phyloP scores from a whole-genome alignment of 139 green algal genomes.

The Tetraselmis striata region DNA sequence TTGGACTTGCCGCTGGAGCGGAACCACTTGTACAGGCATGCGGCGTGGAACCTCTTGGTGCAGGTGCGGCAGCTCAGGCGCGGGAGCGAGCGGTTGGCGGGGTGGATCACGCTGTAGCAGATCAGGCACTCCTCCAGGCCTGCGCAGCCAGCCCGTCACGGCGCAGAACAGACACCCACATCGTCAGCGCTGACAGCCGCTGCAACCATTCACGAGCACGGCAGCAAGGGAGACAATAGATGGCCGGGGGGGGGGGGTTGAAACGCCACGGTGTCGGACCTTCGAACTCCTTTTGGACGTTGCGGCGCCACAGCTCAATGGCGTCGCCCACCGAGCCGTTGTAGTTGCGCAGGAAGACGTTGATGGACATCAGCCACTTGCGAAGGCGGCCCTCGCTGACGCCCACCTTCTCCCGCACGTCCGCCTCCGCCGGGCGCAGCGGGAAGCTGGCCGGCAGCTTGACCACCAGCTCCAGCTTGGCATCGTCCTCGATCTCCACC shows the following conservation, averaged over 20 bases:
- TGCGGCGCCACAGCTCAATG: conserved; percentile 75
- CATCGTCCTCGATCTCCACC: conserved; percentile 77
- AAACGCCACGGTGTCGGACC: conserved; percentile 3
- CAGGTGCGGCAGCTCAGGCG: conserved; percentile 85
- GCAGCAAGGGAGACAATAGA: too few species aligned
- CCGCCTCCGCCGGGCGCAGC: conserved; percentile 64
- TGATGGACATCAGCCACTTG: conserved; percentile 92
- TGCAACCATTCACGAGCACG: too few species aligned
- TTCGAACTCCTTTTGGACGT: conserved; percentile 71
- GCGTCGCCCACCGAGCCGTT: conserved; percentile 74
- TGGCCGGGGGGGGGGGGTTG: too few species aligned
- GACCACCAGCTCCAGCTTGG: conserved; percentile 75
- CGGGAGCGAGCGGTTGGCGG: conserved; percentile 74
- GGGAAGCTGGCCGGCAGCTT: conserved; percentile 72
- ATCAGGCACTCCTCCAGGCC: conserved; percentile 93
- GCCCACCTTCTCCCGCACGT: conserved; percentile 60
- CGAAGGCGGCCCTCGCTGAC: conserved; percentile 73
- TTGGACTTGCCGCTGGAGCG: conserved; percentile 66
- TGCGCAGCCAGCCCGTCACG: not conserved
- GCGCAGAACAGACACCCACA: too few species aligned
- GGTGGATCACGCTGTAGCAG: conserved; percentile 87
- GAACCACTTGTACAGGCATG: conserved; percentile 97
- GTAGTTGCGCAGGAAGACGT: conserved; percentile 74
- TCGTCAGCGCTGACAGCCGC: too few species aligned
- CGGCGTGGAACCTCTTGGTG: conserved; percentile 80